Evolutionary conservation across 108 stramenopile genomes (phyloP).

Genomic region (Bacterosira constricta): DNA sequence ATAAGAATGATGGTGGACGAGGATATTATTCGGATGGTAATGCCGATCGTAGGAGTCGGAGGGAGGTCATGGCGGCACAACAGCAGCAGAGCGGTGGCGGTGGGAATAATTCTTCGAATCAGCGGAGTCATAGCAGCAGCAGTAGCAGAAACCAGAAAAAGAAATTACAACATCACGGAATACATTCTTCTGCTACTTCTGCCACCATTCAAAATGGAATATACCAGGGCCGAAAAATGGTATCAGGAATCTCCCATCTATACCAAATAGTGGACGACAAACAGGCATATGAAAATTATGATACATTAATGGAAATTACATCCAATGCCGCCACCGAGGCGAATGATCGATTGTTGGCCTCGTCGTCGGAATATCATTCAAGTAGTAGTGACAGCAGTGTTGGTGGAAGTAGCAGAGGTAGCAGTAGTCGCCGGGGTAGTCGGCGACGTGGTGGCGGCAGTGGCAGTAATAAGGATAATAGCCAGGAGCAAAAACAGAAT

Average conservation of each 20-base stretch:
- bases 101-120: too few species aligned
- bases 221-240: conserved; percentile 43
- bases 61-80: neutral
- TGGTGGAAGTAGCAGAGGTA: neutral
- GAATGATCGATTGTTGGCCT: neutral
- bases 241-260: conserved; percentile 30
- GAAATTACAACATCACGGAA: too few species aligned
- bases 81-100: neutral
- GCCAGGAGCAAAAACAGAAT: conserved; percentile 6
- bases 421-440: conserved; percentile 1
- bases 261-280: conserved; percentile 47
- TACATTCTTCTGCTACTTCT: too few species aligned
- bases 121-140: neutral
- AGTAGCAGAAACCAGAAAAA: neutral
- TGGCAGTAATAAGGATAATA: neutral
- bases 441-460: neutral
- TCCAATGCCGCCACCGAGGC: neutral
- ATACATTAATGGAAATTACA: conserved; percentile 16
- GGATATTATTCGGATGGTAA: neutral
- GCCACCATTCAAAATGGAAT: neutral
- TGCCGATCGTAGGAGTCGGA: neutral
- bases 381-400: neutral
- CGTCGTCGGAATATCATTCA: neutral
- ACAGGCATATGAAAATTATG: conserved; percentile 36
- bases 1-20: neutral